These are phyloP conservation scores for Beauveria pseudobassiana DNA, from an alignment of 2,329 filamentous ascomycete genomes.

Conservation along the genomic window DNA sequence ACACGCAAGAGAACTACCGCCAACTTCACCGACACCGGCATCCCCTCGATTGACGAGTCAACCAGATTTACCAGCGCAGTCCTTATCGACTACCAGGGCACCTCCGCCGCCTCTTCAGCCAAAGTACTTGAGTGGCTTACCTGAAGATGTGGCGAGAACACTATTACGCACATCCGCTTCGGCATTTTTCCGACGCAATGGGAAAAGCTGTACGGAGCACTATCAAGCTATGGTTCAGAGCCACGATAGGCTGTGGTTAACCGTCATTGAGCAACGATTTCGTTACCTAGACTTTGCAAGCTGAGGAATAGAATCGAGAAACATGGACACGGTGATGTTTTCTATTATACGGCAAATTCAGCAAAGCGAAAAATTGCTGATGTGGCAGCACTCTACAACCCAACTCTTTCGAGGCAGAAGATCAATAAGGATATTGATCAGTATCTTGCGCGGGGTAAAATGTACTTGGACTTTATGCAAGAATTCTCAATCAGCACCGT, in stretches of 20 bases:
- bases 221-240: neutral
- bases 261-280: neutral
- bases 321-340: neutral
- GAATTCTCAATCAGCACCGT: neutral
- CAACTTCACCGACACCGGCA: neutral
- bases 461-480: neutral
- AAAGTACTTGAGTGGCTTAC: neutral
- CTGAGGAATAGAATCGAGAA: neutral
- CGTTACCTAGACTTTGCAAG: neutral
- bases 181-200: neutral
- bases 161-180: neutral
- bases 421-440: neutral
- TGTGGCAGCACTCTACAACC: neutral
- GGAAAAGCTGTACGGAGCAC: neutral
- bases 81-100: neutral
- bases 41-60: neutral
- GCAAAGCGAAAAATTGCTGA: neutral
- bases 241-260: neutral
- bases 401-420: neutral
- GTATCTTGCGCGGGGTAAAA: neutral
- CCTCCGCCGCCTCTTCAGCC: neutral
- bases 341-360: neutral
- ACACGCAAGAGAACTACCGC: neutral
- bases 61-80: neutral
- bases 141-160: neutral